phyloP scores from a whole-genome alignment of 305 asterid genomes.

The Salvia sclarea region DNA sequence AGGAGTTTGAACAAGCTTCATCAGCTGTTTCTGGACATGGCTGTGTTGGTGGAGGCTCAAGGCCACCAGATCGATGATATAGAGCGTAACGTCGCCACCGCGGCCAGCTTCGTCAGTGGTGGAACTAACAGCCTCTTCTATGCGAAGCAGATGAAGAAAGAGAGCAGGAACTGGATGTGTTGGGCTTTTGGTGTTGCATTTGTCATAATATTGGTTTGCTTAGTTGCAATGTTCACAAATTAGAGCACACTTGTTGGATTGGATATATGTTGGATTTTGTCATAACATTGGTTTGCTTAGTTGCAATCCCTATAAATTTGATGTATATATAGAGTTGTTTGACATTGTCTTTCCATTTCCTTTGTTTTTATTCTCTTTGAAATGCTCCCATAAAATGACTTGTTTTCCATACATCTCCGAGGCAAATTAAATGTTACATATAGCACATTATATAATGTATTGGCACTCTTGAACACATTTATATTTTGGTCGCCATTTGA shows the following conservation, averaged over 20 bases:
- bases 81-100: constrained; percentile 59
- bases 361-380: too few species aligned
- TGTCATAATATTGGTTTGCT: constrained; percentile 60
- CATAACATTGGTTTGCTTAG: constrained; percentile 48
- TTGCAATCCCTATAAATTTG: not conserved
- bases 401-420: too few species aligned
- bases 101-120: constrained; percentile 70
- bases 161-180: constrained; percentile 49
- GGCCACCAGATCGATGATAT: constrained; percentile 69
- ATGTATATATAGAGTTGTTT: too few species aligned
- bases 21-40: constrained; percentile 88
- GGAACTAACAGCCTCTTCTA: constrained; percentile 74
- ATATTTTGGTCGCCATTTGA: too few species aligned
- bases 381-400: too few species aligned
- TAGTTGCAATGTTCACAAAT: constrained; percentile 51
- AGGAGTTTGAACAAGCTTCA: constrained; percentile 86
- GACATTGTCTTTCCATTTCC: not conserved
- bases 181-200: constrained; percentile 58
- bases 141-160: constrained; percentile 72
- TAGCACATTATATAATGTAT: too few species aligned
- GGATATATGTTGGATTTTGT: constrained; percentile 42
- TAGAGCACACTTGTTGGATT: constrained; percentile 23
- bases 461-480: not conserved
- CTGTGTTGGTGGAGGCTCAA: constrained; percentile 77
- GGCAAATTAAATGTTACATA: too few species aligned